Percentiles rank a stretch among this genome's conserved stretches.
Evolutionary conservation across 345 rosid species (phyloP).

Genomic region (Corchorus olitorius): DNA sequence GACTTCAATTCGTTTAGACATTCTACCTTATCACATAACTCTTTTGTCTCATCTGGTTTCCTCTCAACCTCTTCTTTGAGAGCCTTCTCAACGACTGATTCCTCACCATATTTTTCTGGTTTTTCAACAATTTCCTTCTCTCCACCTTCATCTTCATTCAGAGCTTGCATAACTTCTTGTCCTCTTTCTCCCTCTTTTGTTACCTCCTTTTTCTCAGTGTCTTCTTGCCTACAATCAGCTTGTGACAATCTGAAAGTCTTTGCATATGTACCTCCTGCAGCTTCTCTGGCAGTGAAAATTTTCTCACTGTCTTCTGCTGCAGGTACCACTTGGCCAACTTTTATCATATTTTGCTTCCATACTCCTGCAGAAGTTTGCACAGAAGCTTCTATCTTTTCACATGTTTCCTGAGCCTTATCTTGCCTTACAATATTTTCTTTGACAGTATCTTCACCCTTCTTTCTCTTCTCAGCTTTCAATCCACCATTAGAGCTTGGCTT

Average conservation of each 20-base stretch:
- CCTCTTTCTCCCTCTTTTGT: constrained; percentile 38
- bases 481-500: constrained; percentile 40
- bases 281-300: constrained; percentile 23
- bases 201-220: constrained; percentile 34
- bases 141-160: constrained; percentile 30
- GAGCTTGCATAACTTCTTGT: constrained; percentile 32
- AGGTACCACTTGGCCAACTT: constrained; percentile 24
- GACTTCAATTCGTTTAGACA: constrained; percentile 25
- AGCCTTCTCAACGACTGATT: constrained; percentile 34
- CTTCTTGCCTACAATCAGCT: constrained; percentile 36
- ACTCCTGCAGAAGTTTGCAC: constrained; percentile 23
- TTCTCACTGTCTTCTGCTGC: constrained; percentile 28
- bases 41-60: constrained; percentile 37
- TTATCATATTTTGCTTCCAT: constrained; percentile 20
- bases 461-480: constrained; percentile 34
- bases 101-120: constrained; percentile 35
- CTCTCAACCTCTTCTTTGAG: constrained; percentile 35
- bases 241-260: constrained; percentile 27
- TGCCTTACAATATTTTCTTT: constrained; percentile 41
- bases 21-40: constrained; percentile 30
- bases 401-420: constrained; percentile 28
- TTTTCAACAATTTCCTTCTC: constrained; percentile 36
- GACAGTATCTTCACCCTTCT: constrained; percentile 32
- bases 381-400: constrained; percentile 25
- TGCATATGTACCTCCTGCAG: constrained; percentile 26